phyloP scores from a whole-genome alignment of 306 rosid species.

The Lagenaria siceraria region DNA sequence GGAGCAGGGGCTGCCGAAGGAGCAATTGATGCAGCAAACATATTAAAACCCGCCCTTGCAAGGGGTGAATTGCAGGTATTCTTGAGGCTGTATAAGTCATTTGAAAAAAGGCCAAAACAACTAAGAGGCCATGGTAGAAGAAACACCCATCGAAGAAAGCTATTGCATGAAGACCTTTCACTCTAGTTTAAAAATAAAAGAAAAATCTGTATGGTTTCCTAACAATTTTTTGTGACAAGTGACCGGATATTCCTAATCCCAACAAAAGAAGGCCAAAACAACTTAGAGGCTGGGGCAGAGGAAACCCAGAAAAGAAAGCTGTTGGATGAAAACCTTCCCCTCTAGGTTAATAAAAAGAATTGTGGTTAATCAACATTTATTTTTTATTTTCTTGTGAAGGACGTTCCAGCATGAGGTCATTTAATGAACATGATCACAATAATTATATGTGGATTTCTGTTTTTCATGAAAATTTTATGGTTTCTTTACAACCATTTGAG shows the following conservation, averaged over 20 bases:
- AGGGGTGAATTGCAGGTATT: constrained; percentile 96
- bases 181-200: neutral
- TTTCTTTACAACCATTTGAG: neutral
- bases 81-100: neutral
- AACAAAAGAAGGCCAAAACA: neutral
- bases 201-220: neutral
- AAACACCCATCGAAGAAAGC: neutral
- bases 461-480: neutral
- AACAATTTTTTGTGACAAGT: neutral
- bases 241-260: neutral
- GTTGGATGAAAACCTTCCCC: neutral
- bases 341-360: neutral
- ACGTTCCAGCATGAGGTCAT: neutral
- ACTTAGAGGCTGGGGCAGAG: neutral
- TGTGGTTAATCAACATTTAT: neutral
- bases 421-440: neutral
- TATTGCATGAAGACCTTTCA: neutral
- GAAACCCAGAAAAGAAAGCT: neutral
- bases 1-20: constrained; percentile 99
- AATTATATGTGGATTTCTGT: neutral
- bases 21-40: constrained; percentile 95
- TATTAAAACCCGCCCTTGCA: constrained; percentile 93
- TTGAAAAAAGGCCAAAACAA: neutral
- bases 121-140: neutral
- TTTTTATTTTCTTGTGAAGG: neutral